A percentile compares a stretch with the other conserved stretches of the same genome.
These are phyloP conservation scores for Backusella parvicylindrica DNA, from an alignment of 192 early-diverging fungal genomes.

Conservation along the genomic window DNA sequence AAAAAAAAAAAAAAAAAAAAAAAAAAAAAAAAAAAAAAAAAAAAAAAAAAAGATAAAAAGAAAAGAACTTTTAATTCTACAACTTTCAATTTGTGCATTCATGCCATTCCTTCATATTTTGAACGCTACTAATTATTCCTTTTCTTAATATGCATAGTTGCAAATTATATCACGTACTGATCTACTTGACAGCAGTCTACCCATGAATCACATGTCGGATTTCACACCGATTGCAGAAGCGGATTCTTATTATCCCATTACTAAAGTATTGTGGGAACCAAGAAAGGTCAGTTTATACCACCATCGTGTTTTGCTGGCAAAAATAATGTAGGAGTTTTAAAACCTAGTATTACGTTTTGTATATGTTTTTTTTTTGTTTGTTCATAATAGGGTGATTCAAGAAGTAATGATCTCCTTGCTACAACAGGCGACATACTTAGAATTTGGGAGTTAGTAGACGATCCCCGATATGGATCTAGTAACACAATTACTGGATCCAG, in stretches of 20 bases:
- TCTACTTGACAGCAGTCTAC: slow-evolving; percentile 33
- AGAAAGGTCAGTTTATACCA: slow-evolving; percentile 41
- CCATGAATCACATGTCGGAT: slow-evolving; percentile 45
- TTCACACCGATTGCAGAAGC: slow-evolving; percentile 74
- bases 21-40: neutral
- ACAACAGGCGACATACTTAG: slow-evolving; percentile 85
- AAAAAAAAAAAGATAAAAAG: neutral
- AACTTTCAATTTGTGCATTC: neutral
- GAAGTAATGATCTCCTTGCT: slow-evolving; percentile 73
- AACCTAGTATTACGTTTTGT: neutral
- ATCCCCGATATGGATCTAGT: slow-evolving; percentile 25
- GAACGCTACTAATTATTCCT: neutral
- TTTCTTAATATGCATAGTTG: slow-evolving; percentile 37
- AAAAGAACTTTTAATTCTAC: neutral
- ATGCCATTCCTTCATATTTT: neutral
- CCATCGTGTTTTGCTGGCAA: neutral
- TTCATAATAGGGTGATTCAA: slow-evolving; percentile 7
- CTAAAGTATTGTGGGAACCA: slow-evolving; percentile 89
- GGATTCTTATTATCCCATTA: slow-evolving; percentile 84
- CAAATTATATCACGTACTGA: slow-evolving; percentile 62
- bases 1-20: too few relatives aligned
- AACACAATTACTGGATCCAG: slow-evolving; percentile 31
- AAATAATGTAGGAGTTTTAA: slow-evolving; percentile 7
- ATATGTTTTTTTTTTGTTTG: neutral
- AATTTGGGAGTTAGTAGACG: slow-evolving; percentile 83